phyloP scores from a whole-genome alignment of 768 basidiomycete species.

The Suillus fuscotomentosus region DNA sequence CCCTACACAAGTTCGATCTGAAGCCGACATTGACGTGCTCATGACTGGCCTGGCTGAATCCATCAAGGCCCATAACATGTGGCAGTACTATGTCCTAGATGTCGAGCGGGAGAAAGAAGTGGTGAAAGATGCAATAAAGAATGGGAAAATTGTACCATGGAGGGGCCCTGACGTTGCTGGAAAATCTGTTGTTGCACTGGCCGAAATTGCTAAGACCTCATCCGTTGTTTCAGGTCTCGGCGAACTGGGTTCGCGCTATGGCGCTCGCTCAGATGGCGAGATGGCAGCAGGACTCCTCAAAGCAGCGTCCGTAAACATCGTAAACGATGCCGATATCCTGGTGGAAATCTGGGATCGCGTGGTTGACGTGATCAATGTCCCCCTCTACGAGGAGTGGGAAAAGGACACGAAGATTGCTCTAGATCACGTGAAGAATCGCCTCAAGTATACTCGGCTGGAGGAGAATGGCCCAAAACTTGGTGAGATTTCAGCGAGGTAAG shows the following conservation, averaged over 20 bases:
- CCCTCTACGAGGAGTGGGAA: conserved; percentile 85
- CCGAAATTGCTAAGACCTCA: conserved; percentile 54
- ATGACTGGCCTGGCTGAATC: conserved; percentile 59
- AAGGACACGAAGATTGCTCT: conserved; percentile 76
- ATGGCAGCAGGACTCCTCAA: conserved; percentile 74
- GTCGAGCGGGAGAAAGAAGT: conserved; percentile 58
- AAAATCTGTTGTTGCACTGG: conserved; percentile 64
- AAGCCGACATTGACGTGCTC: conserved; percentile 67
- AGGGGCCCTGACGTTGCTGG: conserved; percentile 54
- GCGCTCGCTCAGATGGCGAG: conserved; percentile 58
- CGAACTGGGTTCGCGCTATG: conserved; percentile 63
- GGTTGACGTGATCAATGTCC: conserved; percentile 85
- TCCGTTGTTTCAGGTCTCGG: conserved; percentile 59
- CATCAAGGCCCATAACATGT: conserved; percentile 69
- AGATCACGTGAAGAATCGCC: conserved; percentile 69
- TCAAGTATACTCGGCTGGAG: conserved; percentile 82
- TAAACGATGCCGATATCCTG: conserved; percentile 48
- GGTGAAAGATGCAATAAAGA: conserved; percentile 36
- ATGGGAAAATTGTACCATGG: conserved; percentile 52
- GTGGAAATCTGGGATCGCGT: conserved; percentile 74
- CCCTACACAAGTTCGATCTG: conserved; percentile 64
- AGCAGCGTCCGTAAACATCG: conserved; percentile 56
- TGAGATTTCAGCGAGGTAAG: conserved; percentile 55
- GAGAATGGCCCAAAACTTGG: conserved; percentile 82
- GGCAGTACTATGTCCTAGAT: conserved; percentile 95